Evolutionary conservation across 2,329 filamentous ascomycete species (phyloP), one percentile per base, ranked within the genome.

Genomic region (Penicillium expansum): DNA sequence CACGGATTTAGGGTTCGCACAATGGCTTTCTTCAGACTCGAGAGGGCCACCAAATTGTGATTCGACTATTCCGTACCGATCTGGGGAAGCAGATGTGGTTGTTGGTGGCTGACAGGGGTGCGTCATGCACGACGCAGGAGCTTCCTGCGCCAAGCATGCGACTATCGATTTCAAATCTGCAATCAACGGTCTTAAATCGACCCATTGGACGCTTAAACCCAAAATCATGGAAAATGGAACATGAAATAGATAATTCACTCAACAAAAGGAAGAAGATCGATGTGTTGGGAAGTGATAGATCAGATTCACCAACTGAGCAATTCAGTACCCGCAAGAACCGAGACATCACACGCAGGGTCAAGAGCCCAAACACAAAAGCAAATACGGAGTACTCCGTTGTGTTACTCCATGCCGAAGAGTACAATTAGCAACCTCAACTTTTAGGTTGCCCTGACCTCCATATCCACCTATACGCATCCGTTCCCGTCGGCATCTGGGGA

Each of bases 81-180:
- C 27, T 10, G n/a, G 37, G 29, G 14, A 43, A n/a, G 14, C 20
- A 14, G 49, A 22, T 33, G 13, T n/a, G 22, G 41, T 13, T 9
- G 22, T 29, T 47, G 45, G 42, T 52, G 47, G 44, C 37, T 52
- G 33, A 56, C 29, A 56, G 20, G 29, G 42, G 39, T 54, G 33
- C 27, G 7, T 43, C 14, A 52, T 55, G 53, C 53, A 35, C 51
- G 37, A 55, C 16, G 52, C 56, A 62, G 60, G 55, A 61, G 57
- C 32, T 33, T 44, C 29, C 41, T 14, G 8, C 29, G 42, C 51
- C 51, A 42, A 45, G 30, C 33, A 58, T 58, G 47, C 5, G n/a
- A 52, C 50, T 56, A 52, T 51, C 54, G 51, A 58, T 55, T 57
- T 18, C 33, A 48, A 42, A 20, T 55, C 30, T 10, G 8, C 10